phyloP scores from a whole-genome alignment of 1,284 basidiomycete genomes.

The Wallemia ichthyophaga region DNA sequence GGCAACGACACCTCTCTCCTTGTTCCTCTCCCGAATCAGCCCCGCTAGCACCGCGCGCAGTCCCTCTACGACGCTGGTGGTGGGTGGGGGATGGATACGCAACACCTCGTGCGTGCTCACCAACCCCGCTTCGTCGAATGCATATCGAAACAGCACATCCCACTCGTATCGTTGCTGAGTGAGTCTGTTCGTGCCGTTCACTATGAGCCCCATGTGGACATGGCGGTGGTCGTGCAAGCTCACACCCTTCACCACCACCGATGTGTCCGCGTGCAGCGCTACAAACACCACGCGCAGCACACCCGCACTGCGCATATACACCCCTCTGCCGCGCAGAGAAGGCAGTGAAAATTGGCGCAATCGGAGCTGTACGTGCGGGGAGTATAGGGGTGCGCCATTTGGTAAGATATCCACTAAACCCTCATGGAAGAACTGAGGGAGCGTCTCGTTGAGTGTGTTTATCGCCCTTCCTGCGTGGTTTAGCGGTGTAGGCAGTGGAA shows the following conservation, averaged over 20 bases:
- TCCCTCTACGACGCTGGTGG: neutral
- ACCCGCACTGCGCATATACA: neutral
- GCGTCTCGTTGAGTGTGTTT: neutral
- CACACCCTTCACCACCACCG: neutral
- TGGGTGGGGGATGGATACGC: neutral
- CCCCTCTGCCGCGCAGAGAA: neutral
- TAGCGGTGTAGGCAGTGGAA: neutral
- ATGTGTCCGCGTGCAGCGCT: neutral
- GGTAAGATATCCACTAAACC: neutral
- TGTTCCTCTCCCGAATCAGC: neutral
- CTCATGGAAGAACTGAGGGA: neutral
- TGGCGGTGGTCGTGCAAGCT: too few relatives aligned
- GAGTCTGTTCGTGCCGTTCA: neutral
- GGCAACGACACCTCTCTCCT: too few relatives aligned
- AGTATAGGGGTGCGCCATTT: too few relatives aligned
- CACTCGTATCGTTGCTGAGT: neutral
- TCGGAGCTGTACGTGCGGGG: too few relatives aligned
- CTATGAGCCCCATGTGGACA: too few relatives aligned
- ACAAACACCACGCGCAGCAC: neutral
- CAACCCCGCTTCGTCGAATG: neutral
- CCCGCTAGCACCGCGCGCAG: neutral
- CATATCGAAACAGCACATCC: neutral
- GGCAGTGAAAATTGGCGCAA: neutral
- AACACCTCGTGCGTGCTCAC: neutral
- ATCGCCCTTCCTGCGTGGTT: slow-evolving; percentile 2